A percentile compares a stretch with the other conserved stretches of the same genome.
Conservation (phyloP, 768 basidiomycete species). For the Lactarius deliciosus region DNA sequence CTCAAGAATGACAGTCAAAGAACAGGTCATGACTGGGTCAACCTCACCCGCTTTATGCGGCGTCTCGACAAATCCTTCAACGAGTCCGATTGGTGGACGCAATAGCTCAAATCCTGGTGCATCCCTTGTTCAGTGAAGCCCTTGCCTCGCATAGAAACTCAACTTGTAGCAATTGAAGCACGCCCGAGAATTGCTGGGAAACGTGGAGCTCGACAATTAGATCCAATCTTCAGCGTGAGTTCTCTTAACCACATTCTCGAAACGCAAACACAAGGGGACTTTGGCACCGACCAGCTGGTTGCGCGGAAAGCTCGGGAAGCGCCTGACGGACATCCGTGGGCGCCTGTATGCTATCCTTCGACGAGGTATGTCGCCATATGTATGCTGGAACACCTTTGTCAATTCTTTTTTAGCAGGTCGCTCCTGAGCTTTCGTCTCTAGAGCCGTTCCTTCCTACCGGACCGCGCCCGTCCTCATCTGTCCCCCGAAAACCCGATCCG, state of each 20-base stretch:
- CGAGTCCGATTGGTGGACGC: too few relatives aligned
- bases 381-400: neutral
- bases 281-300: neutral
- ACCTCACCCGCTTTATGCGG: too few relatives aligned
- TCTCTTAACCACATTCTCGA: neutral
- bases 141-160: too few relatives aligned
- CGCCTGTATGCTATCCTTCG: conserved; percentile 48
- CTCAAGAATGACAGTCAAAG: too few relatives aligned
- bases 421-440: conserved; percentile 34
- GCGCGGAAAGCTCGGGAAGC: too few relatives aligned
- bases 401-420: conserved; percentile 39
- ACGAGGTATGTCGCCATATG: conserved; percentile 46
- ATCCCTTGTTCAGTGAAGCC: too few relatives aligned
- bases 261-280: neutral
- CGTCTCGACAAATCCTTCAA: too few relatives aligned
- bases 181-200: conserved; percentile 16
- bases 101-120: too few relatives aligned
- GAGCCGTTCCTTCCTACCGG: conserved; percentile 49
- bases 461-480: conserved; percentile 42
- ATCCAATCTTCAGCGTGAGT: conserved; percentile 12
- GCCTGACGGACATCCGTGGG: conserved; percentile 45
- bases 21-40: too few relatives aligned
- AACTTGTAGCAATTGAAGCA: conserved; percentile 26
- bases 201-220: conserved; percentile 21
- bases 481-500: conserved; percentile 16